Evolutionary conservation across 1,284 basidiomycete genomes (phyloP), one percentile per base, ranked within the genome.

Genomic region (Pseudozyma pruni): DNA sequence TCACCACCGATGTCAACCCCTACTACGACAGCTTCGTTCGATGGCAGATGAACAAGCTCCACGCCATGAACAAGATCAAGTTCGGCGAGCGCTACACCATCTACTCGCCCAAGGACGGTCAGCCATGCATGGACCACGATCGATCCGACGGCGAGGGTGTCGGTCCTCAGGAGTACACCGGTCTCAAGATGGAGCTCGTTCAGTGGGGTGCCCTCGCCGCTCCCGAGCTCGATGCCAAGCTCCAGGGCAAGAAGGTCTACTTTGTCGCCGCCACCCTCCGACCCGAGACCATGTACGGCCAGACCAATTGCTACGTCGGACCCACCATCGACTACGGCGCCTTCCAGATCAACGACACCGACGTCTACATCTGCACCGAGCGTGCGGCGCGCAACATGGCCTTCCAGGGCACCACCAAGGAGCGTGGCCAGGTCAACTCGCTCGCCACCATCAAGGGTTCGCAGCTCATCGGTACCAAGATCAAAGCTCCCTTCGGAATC

Each of bases 71-170:
- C 64, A 75, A 78, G 67, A 72, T 79, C 72, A 77, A 96, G 85
- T 99, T 98, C 81, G 96, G 96, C 49, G 92, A 98, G 85, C 90
- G 96, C 41, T 96, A 98, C 85, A 99, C 96, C 37, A 93, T 99
- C 82, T 98, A 96, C 86, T 95, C 92, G 75, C 93, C 93, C n/a
- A 98, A 98, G 84, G 96, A 99, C 79, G 94, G 93, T 9, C 96
- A 98, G 83, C 95, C 96, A 1, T 98, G 96, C 83, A 98, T 99
- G 96, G 96, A 99, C 85, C 96, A 99, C 85, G 96, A 99, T 83
- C 91, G 96, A 68, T 88, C 89, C 55, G 93, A 93, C 70, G 96
- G 96, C 44, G 96, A 99, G 84, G 94, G 91, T 50, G 86, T 96
- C 56, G 93, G 93, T 16, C 95, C 96, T 8, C 94, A 96, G 81